These are phyloP conservation scores for Pichia sp. DNA, from an alignment of 1,139 yeast species.

Conservation along the genomic window DNA sequence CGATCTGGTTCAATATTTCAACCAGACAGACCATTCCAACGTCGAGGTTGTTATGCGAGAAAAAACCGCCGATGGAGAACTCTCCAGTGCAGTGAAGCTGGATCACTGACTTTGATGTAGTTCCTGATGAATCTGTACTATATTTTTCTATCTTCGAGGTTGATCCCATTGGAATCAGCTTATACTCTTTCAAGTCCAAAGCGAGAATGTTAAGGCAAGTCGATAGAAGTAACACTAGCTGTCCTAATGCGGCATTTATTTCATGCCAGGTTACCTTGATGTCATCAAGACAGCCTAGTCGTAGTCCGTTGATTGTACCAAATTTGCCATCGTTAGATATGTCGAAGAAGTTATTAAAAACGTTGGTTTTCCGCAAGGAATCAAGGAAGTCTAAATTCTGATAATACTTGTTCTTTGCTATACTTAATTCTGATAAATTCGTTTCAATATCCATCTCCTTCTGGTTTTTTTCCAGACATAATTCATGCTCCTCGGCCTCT, in stretches of 20 bases:
- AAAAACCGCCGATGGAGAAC: conserved; percentile 61
- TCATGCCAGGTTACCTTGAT: conserved; percentile 81
- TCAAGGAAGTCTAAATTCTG: conserved; percentile 62
- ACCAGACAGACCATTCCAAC: conserved; percentile 72
- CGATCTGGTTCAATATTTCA: conserved; percentile 57
- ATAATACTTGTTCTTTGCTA: conserved; percentile 59
- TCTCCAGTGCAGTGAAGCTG: conserved; percentile 53
- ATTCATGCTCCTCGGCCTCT: conserved; percentile 40
- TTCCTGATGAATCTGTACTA: conserved; percentile 35
- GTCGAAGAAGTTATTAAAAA: conserved; percentile 74
- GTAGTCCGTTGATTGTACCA: conserved; percentile 81
- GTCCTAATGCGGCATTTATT: conserved; percentile 90
- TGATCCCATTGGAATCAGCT: conserved; percentile 78
- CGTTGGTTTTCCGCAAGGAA: conserved; percentile 66
- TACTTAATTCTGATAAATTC: conserved; percentile 50
- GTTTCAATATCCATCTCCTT: conserved; percentile 47
- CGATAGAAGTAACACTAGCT: conserved; percentile 62
- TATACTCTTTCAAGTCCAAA: conserved; percentile 54
- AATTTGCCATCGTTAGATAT: conserved; percentile 79
- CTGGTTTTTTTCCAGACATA: conserved; percentile 46
- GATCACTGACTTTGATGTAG: conserved; percentile 33
- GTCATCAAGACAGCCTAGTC: conserved; percentile 63
- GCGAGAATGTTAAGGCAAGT: conserved; percentile 60
- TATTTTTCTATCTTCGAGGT: conserved; percentile 70
- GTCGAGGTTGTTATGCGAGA: conserved; percentile 68